phyloP scores from a whole-genome alignment of 768 basidiomycete genomes.

The Mycena metata region DNA sequence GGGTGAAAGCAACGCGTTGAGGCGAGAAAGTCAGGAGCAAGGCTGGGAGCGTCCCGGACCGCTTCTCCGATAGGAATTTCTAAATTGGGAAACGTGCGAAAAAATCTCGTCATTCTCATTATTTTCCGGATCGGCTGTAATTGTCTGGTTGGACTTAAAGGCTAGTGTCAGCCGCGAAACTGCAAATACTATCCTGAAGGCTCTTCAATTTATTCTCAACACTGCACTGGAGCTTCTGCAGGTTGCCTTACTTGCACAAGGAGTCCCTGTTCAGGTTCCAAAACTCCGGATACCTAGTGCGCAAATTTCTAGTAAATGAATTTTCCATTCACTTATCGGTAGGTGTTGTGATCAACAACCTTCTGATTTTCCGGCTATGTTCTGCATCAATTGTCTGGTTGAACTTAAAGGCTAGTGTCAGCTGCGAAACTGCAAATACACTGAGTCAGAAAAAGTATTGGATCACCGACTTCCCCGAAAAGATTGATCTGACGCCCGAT shows the following conservation, averaged over 20 bases:
- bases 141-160: conserved; percentile 28
- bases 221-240: conserved; percentile 22
- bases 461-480: too few species aligned
- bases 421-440: conserved; percentile 27
- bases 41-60: too few species aligned
- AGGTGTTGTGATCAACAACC: conserved; percentile 10
- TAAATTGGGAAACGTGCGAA: background rate
- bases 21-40: too few species aligned
- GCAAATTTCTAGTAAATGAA: background rate
- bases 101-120: conserved; percentile 5
- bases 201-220: conserved; percentile 29
- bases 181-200: conserved; percentile 29
- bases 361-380: conserved; percentile 26
- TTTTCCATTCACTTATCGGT: background rate
- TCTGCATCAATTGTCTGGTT: conserved; percentile 32
- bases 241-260: conserved; percentile 18
- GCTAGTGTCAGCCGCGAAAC: conserved; percentile 29
- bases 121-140: conserved; percentile 14
- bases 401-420: conserved; percentile 30
- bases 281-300: conserved; percentile 25
- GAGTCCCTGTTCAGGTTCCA: conserved; percentile 24
- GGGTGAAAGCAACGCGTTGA: background rate
- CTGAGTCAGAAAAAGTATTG: too few species aligned
- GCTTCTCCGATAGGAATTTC: conserved; percentile 1
- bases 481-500: too few species aligned